Percentiles rank a stretch among this genome's conserved stretches.
Conservation (phyloP, 176 grass and related monocot species). For the Oryza australiensis region DNA sequence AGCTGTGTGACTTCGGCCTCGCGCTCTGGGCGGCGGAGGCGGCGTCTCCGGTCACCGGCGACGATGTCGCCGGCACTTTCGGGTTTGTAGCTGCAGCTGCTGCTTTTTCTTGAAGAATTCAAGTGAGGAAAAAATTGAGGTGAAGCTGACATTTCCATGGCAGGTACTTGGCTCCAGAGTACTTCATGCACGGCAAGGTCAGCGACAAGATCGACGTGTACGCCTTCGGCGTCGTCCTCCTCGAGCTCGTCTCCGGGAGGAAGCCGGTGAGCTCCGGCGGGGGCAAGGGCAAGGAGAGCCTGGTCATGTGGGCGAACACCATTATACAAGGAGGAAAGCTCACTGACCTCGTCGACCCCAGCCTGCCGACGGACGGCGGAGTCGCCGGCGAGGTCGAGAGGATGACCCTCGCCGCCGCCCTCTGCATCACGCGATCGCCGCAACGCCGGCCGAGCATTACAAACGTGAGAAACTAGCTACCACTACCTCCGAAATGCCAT, state of each 20-base stretch:
- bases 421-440: conserved; percentile 64
- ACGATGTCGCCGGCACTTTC: conserved; percentile 83
- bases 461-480: conserved; percentile 13
- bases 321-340: conserved; percentile 56
- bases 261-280: conserved; percentile 69
- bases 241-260: conserved; percentile 90
- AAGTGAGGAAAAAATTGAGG: neutral
- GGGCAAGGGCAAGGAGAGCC: conserved; percentile 69
- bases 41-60: conserved; percentile 41
- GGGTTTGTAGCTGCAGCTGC: conserved; percentile 39
- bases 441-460: conserved; percentile 60
- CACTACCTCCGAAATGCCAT: no score
- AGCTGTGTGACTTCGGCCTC: conserved; percentile 88
- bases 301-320: conserved; percentile 81
- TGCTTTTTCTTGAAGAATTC: neutral
- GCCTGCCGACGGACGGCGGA: conserved; percentile 4
- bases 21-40: conserved; percentile 66
- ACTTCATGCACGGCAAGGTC: conserved; percentile 95
- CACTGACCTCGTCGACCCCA: conserved; percentile 59
- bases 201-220: conserved; percentile 93
- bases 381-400: conserved; percentile 47
- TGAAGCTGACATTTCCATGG: conserved; percentile 1
- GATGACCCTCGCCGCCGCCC: conserved; percentile 71
- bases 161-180: conserved; percentile 91
- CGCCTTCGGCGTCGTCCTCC: conserved; percentile 86